Evolutionary conservation across 129 eudicot species (phyloP), one percentile per base, ranked within the genome.

Genomic region (Escallonia herrerae): DNA sequence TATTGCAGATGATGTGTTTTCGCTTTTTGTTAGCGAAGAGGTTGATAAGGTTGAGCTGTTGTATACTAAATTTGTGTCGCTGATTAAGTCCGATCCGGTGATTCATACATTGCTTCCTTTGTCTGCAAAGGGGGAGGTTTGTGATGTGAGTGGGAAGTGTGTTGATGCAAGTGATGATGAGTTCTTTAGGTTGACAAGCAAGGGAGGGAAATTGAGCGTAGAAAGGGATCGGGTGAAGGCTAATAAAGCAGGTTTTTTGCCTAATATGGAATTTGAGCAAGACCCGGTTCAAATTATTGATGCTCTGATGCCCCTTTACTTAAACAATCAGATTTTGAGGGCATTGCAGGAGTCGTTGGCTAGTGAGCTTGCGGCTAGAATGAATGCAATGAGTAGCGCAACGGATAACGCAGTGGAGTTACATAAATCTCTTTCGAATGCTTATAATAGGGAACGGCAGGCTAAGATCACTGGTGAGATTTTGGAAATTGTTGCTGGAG

Each of bases 221-320:
- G 89, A 75, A 75, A 80, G 95, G 73, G 97, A 86, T 72, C 73
- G 62, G 38, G 7, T 69, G 58, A 58, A 22, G 76, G 33, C 60
- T 2, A 80, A 64, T 11, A 68, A 58, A 3, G 69, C 62, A 7
- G 77, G 58, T 8, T 76, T 83, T 56, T 79, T 72, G 54, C 82
- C 89, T 4, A 84, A 74, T 69, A 79, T 83, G 82, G 74, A 90
- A 60, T 90, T 90, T 65, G 97, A 90, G 82, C 95, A 86, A 74
- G 95, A 90, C 50, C 97, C 91, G 4, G 97, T 75, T 55, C 89
- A 86, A 80, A 90, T 90, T 74, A 87, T 90, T 63, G 97, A 90
- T 86, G 97, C 97, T 11, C 62, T 90, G 79, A 71, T 90, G 91
- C 97, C 97, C 9, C 81, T 90, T 52, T 90, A 90, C 64, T 68